These are phyloP conservation scores for Phanerodontia chrysosporium DNA, from an alignment of 768 basidiomycete genomes.

Conservation along the genomic window DNA sequence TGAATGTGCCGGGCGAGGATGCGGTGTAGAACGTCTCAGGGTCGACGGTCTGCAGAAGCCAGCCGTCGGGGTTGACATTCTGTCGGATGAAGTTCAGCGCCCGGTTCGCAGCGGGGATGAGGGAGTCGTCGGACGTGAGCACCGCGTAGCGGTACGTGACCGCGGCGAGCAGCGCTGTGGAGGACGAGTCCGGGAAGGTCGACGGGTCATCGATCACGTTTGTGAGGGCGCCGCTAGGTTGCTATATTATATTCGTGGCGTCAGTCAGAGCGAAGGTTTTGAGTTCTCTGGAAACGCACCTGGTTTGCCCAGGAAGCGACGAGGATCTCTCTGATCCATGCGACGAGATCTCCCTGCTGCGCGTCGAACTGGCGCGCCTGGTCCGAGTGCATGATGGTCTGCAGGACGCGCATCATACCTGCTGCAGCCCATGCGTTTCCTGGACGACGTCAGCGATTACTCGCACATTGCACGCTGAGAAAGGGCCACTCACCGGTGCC, in stretches of 20 bases:
- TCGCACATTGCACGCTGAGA: background rate
- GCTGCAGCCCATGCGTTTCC: constrained; percentile 73
- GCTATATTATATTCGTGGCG: too few species aligned
- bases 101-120: constrained; percentile 37
- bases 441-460: background rate
- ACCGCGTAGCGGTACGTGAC: constrained; percentile 51
- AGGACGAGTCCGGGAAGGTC: constrained; percentile 52
- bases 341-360: constrained; percentile 40
- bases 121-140: constrained; percentile 33
- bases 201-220: constrained; percentile 48
- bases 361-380: constrained; percentile 31
- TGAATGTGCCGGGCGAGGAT: constrained; percentile 31
- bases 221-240: constrained; percentile 40
- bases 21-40: constrained; percentile 45
- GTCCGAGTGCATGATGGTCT: constrained; percentile 46
- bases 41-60: constrained; percentile 45
- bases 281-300: too few species aligned
- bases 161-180: constrained; percentile 55
- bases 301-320: constrained; percentile 39
- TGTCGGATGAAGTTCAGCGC: constrained; percentile 34
- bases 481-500: constrained; percentile 39
- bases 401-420: constrained; percentile 58
- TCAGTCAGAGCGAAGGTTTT: too few species aligned
- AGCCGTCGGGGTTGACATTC: constrained; percentile 37
- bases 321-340: constrained; percentile 55